These are phyloP conservation scores for Exserohilum rostratum DNA, from an alignment of 2,329 filamentous ascomycete genomes.

Conservation along the genomic window DNA sequence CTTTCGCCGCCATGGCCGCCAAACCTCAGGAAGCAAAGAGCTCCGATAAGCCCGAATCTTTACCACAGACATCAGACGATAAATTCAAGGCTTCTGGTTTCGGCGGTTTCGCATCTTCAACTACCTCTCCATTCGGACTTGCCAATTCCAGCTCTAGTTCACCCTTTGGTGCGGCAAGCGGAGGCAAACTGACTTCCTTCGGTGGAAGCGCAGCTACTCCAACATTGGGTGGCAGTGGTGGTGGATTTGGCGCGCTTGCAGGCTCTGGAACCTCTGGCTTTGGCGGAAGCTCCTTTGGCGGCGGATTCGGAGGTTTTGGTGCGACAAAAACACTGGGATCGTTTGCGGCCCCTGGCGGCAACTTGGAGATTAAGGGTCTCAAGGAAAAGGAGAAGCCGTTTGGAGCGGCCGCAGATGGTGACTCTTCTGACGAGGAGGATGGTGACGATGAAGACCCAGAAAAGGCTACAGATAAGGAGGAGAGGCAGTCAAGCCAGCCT, in stretches of 20 bases:
- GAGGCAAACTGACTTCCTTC: conserved; percentile 39
- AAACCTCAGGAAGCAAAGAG: conserved; percentile 40
- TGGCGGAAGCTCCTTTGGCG: conserved; percentile 49
- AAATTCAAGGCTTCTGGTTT: conserved; percentile 61
- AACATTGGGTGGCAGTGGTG: conserved; percentile 22
- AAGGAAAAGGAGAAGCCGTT: conserved; percentile 73
- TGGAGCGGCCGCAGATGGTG: conserved; percentile 70
- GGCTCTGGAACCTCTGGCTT: conserved; percentile 43
- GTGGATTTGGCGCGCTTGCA: conserved; percentile 45
- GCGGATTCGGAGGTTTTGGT: conserved; percentile 37
- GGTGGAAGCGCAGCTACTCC: conserved; percentile 21
- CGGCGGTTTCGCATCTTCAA: conserved; percentile 49
- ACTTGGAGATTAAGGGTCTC: conserved; percentile 52
- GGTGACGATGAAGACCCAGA: conserved; percentile 52
- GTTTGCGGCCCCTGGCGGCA: conserved; percentile 69
- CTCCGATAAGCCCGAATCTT: conserved; percentile 22
- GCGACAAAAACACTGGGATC: conserved; percentile 58
- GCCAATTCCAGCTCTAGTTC: conserved; percentile 28
- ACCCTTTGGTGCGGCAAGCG: conserved; percentile 45
- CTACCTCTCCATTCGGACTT: conserved; percentile 44
- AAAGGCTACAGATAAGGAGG: conserved; percentile 41
- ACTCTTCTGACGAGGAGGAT: conserved; percentile 61
- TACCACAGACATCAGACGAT: conserved; percentile 49
- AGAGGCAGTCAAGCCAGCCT: conserved; percentile 46
- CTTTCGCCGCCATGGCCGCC: conserved; percentile 54